phyloP scores from a whole-genome alignment of 371 early-diverging fungal genomes.

The Smittium mucronatum region DNA sequence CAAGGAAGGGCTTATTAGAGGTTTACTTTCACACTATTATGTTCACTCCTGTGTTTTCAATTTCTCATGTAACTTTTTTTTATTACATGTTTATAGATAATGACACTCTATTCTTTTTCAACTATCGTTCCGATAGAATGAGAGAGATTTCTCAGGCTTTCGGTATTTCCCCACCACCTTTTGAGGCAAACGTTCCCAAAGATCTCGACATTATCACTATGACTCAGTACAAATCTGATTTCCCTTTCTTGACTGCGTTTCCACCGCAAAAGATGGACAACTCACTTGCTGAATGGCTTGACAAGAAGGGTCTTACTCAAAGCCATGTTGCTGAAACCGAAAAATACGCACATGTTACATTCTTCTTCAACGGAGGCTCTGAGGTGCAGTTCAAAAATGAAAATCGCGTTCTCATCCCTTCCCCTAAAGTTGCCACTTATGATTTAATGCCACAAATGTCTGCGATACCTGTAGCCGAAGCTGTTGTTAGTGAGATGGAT shows the following conservation, averaged over 20 bases:
- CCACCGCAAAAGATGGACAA: slow-evolving; percentile 92
- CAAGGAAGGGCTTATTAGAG: slow-evolving; percentile 55
- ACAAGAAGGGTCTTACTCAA: slow-evolving; percentile 71
- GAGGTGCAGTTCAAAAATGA: slow-evolving; percentile 81
- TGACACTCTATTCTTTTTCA: slow-evolving; percentile 84
- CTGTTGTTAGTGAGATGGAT: slow-evolving; percentile 73
- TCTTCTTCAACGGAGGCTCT: slow-evolving; percentile 99
- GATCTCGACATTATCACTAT: slow-evolving; percentile 80
- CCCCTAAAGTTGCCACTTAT: slow-evolving; percentile 95
- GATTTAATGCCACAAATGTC: slow-evolving; percentile 95
- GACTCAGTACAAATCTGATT: slow-evolving; percentile 96
- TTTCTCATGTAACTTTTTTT: background rate
- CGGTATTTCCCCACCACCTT: slow-evolving; percentile 80
- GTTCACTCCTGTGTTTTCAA: background rate
- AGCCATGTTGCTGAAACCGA: slow-evolving; percentile 98
- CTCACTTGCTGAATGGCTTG: slow-evolving; percentile 94
- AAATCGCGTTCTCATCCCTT: slow-evolving; percentile 79
- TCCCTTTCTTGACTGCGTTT: slow-evolving; percentile 84
- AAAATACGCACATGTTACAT: slow-evolving; percentile 99
- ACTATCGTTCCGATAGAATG: slow-evolving; percentile 98
- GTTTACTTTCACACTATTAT: background rate
- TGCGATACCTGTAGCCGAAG: slow-evolving; percentile 73
- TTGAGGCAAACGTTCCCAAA: slow-evolving; percentile 60
- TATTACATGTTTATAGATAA: slow-evolving; percentile 26
- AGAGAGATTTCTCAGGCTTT: slow-evolving; percentile 86